Evolutionary conservation across 257 asterid species (phyloP), one percentile per base, ranked within the genome.

Genomic region (Scutellaria galericulata): DNA sequence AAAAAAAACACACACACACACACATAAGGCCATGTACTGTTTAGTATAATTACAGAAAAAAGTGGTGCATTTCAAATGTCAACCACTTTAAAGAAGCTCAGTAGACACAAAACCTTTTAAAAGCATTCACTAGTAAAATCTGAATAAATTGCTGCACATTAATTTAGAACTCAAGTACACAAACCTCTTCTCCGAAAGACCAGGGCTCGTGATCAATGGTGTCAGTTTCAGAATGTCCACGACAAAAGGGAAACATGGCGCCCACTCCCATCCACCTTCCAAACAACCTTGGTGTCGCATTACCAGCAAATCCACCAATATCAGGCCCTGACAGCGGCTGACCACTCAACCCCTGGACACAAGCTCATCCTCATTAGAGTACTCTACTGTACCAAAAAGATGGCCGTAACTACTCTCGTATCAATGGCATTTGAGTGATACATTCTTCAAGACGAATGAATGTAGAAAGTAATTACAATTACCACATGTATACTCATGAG

Each of bases 191-290:
- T 31, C 99, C 98, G 46, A 95, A 95, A 44, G 98, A 95, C 99
- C 99, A 95, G 62, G 99, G 99, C 76, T 95, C 99, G 7, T 95
- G 99, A 83, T 92, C 92, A 39, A 64, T 46, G 9, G 97, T 92
- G 74, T 77, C 95, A 4, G 75, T 75, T 78, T 92, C 98, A 66
- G 99, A 95, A 82, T 95, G 99, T 9, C 95, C 99, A 71, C 98
- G 98, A 70, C 93, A 92, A 76, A 95, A 95, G 48, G 99, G 99
- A 82, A 95, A 92, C 92, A 95, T 64, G 64, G 99, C 68, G 35
- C 95, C 98, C 47, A 95, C 77, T 64, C 98, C 99, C 97, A 95
- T 88, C 99, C 99, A 95, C 88, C 96, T 88, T 66, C 97, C 99
- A 78, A 92, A 95, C 82, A 95, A 89, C 78, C 84, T 90, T 9